These are phyloP conservation scores for Xylariaceae sp. DNA, from an alignment of 2,329 filamentous ascomycete genomes.

Conservation along the genomic window DNA sequence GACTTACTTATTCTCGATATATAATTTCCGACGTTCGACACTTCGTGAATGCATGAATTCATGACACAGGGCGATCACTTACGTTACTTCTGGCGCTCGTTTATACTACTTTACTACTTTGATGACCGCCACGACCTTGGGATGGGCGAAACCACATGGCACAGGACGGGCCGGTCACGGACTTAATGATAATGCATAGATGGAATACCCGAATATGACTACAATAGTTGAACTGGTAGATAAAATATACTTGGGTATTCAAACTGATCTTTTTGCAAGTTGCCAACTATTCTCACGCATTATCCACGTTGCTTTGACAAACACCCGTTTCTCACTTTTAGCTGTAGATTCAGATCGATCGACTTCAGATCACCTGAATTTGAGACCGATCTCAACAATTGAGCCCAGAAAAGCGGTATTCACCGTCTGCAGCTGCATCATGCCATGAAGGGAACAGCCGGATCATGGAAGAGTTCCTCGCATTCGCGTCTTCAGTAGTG, in stretches of 20 bases:
- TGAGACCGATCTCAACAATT: too few relatives aligned
- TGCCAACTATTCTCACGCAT: too few relatives aligned
- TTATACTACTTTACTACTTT: slow-evolving; percentile 5
- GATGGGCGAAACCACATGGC: slow-evolving; percentile 3
- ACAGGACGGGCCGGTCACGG: slow-evolving; percentile 2
- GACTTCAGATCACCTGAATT: too few relatives aligned
- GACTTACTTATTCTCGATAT: slow-evolving; percentile 16
- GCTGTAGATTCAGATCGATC: too few relatives aligned
- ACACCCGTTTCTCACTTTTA: not conserved
- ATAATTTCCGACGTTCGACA: slow-evolving; percentile 25
- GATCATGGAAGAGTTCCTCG: too few relatives aligned
- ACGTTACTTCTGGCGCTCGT: slow-evolving; percentile 16
- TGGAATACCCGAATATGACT: slow-evolving; percentile 12
- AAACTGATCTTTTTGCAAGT: not conserved
- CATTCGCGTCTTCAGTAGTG: too few relatives aligned
- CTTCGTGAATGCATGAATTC: slow-evolving; percentile 19
- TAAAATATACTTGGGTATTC: slow-evolving; percentile 10
- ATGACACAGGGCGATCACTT: slow-evolving; percentile 25
- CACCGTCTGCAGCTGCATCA: too few relatives aligned
- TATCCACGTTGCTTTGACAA: not conserved
- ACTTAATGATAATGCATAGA: slow-evolving; percentile 23
- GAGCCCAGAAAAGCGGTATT: too few relatives aligned
- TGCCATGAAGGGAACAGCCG: too few relatives aligned
- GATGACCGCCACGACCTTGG: not conserved
- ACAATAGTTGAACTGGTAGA: slow-evolving; percentile 13